phyloP scores from a whole-genome alignment of 441 rosid species.

The Aleurites moluccanus region DNA sequence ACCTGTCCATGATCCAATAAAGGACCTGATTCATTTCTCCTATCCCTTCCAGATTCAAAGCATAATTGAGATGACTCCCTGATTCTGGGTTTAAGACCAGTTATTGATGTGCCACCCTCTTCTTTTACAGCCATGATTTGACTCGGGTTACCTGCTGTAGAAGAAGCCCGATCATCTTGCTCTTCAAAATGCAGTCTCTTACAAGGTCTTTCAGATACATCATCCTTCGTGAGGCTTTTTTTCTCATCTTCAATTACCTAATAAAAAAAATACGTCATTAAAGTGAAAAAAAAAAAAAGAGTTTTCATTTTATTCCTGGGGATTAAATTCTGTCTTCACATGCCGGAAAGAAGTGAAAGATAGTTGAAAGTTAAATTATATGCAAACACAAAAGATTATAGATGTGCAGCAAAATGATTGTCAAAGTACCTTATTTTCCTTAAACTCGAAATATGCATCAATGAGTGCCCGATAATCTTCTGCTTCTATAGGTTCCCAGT shows the following conservation, averaged over 20 bases:
- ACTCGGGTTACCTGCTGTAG: slow-evolving; percentile 15
- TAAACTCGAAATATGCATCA: slow-evolving; percentile 52
- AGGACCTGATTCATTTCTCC: background rate
- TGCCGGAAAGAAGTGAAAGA: background rate
- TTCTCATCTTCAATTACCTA: slow-evolving; percentile 7
- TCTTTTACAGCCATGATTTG: slow-evolving; percentile 23
- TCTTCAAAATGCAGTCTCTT: slow-evolving; percentile 30
- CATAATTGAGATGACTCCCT: slow-evolving; percentile 14
- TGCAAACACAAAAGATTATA: background rate
- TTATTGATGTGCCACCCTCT: slow-evolving; percentile 12
- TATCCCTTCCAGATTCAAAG: background rate
- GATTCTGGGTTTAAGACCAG: slow-evolving; percentile 9
- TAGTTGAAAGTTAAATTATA: background rate
- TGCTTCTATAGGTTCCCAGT: slow-evolving; percentile 61
- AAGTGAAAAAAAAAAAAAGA: background rate
- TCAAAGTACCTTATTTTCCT: slow-evolving; percentile 39
- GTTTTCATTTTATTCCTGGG: background rate
- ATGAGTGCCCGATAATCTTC: slow-evolving; percentile 55
- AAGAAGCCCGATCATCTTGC: slow-evolving; percentile 31
- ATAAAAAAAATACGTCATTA: background rate
- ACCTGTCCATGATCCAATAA: background rate
- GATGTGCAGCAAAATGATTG: slow-evolving; percentile 2
- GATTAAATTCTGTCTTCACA: background rate
- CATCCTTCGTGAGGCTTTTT: slow-evolving; percentile 3
- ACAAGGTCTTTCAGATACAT: slow-evolving; percentile 29